Conservation (phyloP, 2,329 filamentous ascomycete genomes). For the Fusarium neocosmosporiellum region DNA sequence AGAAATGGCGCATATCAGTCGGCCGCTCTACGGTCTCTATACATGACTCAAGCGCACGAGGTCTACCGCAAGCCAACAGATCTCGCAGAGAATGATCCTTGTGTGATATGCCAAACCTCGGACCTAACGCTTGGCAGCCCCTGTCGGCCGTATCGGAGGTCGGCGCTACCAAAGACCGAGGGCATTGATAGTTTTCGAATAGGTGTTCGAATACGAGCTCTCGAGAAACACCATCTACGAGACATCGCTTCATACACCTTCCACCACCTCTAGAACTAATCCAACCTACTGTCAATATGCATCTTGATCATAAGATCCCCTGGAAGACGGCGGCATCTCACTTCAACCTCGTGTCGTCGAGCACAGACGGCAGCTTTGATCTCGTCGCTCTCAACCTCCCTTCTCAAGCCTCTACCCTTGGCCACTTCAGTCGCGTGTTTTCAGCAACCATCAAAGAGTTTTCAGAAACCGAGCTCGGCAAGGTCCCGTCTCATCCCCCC, state of each 20-base stretch:
- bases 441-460: not conserved
- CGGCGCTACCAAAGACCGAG: not conserved
- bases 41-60: not conserved
- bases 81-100: not conserved
- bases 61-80: not conserved
- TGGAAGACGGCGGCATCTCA: not conserved
- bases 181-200: not conserved
- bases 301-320: not conserved
- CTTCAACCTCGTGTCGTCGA: not conserved
- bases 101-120: not conserved
- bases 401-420: not conserved
- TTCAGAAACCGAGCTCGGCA: not conserved
- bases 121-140: not conserved
- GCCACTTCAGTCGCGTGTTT: not conserved
- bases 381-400: not conserved
- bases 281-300: not conserved
- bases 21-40: not conserved
- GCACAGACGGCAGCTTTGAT: not conserved
- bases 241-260: not conserved
- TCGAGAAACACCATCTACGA: not conserved
- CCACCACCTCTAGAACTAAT: not conserved
- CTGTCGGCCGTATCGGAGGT: not conserved
- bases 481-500: not conserved
- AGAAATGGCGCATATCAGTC: not conserved
- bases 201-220: not conserved